Evolutionary conservation across 768 basidiomycete species (phyloP).

Genomic region (Pulveroboletus sp.): DNA sequence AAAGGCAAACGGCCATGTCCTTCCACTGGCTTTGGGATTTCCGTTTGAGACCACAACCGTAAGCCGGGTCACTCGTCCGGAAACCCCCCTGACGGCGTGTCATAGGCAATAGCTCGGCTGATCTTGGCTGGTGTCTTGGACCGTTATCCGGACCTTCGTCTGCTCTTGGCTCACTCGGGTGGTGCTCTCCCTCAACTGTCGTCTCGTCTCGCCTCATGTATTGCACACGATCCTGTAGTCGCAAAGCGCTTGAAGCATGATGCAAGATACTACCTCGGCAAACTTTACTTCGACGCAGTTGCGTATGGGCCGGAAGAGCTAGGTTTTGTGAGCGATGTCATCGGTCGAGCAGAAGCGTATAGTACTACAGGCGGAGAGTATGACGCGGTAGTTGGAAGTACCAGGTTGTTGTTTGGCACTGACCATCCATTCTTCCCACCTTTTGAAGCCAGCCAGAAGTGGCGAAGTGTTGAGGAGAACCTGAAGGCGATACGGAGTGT

Average conservation of each 20-base stretch:
- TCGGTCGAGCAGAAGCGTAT: constrained; percentile 56
- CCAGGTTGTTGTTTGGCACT: constrained; percentile 73
- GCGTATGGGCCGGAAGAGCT: constrained; percentile 85
- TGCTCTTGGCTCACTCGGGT: constrained; percentile 85
- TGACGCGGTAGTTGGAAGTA: constrained; percentile 42
- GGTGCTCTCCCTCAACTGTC: constrained; percentile 81
- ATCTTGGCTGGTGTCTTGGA: constrained; percentile 81
- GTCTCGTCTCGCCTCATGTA: constrained; percentile 79
- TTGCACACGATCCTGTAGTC: constrained; percentile 79
- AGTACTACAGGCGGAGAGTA: constrained; percentile 29
- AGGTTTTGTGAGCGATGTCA: constrained; percentile 66
- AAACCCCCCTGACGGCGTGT: constrained; percentile 6
- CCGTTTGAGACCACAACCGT: constrained; percentile 89
- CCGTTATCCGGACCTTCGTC: constrained; percentile 65
- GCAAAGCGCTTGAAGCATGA: constrained; percentile 73
- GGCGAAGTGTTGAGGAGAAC: constrained; percentile 85
- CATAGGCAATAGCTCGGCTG: constrained; percentile 65
- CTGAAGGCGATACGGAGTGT: constrained; percentile 62
- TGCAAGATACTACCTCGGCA: constrained; percentile 77
- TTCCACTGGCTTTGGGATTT: constrained; percentile 83
- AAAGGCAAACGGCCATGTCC: constrained; percentile 78
- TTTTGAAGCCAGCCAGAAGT: constrained; percentile 58
- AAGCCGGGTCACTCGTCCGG: constrained; percentile 25
- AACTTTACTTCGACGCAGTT: constrained; percentile 82
- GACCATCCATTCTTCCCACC: constrained; percentile 94